Base-by-base conservation (phyloP, 2,329 filamentous ascomycete genomes). In the Hypoxylon sp. region DNA sequence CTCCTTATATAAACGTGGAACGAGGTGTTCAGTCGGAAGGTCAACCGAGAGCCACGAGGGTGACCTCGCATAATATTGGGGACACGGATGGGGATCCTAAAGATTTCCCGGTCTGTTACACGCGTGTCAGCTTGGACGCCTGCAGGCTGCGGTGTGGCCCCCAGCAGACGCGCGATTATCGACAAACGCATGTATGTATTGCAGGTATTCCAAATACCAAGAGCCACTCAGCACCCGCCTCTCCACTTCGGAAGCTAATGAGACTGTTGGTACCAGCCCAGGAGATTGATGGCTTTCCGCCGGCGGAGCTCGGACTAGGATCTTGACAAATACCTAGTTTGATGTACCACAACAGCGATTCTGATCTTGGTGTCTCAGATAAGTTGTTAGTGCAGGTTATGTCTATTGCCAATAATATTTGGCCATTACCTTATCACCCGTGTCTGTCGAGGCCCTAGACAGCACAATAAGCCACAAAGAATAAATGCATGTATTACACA, bases 161-260 rank as follows among this genome's bases (percentile, higher is more conserved):
- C 35, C 14, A 22, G 33, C 22, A 50, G 26, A 63, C 57, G 53
- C 33, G 50, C 58, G 50, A 50, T 60, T 66, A 66, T 66, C 63
- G 58, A 39, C 35, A 60, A 22, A 61, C 52, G 33, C 42, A 56
- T 17, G 46, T 59, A 56, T 17, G 46, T 59, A 76, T 76, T 76
- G 33, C 42, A 56, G 33, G 42, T 61, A 76, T 76, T 76, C 71
- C 74, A 76, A 76, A 76, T 76, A 65, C 51, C 24, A 67, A 63
- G 64, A 67, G 67, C 70, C 65, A 70, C 64, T 70, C 58, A 72
- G 68, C 57, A 60, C 57, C 56, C 37, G 68, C 51, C 70, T 37
- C 62, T 64, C 53, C 62, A 63, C 68, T 33, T 52, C 65, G 68
- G 62, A 39, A 58, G 67, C 57, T 68, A 64, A 59, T 61, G 44